phyloP scores from a whole-genome alignment of 768 basidiomycete genomes.

The Chlorophyllum brunneum region DNA sequence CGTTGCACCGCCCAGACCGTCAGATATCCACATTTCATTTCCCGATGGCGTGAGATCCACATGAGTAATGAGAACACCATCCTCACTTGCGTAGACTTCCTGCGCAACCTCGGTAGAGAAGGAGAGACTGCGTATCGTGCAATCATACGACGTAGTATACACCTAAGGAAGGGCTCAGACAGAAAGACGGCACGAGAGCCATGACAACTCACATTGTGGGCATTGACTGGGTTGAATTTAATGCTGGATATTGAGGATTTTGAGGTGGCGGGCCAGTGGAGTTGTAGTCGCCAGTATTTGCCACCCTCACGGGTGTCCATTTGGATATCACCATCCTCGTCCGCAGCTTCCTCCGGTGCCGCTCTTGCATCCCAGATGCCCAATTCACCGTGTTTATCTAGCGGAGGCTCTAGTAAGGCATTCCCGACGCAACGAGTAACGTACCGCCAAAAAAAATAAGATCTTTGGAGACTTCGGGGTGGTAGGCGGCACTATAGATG shows the following conservation, averaged over 20 bases:
- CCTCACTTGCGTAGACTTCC: conserved; percentile 64
- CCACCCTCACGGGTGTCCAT: conserved; percentile 54
- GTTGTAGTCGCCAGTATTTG: conserved; percentile 74
- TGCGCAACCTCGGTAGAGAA: conserved; percentile 69
- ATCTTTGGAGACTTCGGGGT: conserved; percentile 77
- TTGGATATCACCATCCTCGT: conserved; percentile 56
- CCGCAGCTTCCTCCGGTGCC: conserved; percentile 55
- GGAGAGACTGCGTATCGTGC: conserved; percentile 68
- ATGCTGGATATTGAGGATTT: conserved; percentile 78
- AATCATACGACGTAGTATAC: conserved; percentile 81
- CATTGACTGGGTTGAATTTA: conserved; percentile 72
- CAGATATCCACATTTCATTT: conserved; percentile 83
- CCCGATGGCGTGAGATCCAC: conserved; percentile 67
- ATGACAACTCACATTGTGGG: conserved; percentile 55
- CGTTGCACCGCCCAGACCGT: conserved; percentile 64
- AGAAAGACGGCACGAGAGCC: not conserved
- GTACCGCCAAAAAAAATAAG: conserved; percentile 84
- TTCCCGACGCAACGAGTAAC: conserved; percentile 4
- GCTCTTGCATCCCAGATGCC: conserved; percentile 88
- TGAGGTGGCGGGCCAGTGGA: conserved; percentile 79
- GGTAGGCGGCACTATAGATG: conserved; percentile 76
- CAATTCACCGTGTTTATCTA: conserved; percentile 80
- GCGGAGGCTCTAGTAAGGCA: conserved; percentile 2
- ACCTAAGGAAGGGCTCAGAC: conserved; percentile 38
- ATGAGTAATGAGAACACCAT: conserved; percentile 55